A percentile compares a stretch with the other conserved stretches of the same genome.
These are phyloP conservation scores for Colletotrichum cordylinicola DNA, from an alignment of 2,329 filamentous ascomycete species.

Conservation along the genomic window DNA sequence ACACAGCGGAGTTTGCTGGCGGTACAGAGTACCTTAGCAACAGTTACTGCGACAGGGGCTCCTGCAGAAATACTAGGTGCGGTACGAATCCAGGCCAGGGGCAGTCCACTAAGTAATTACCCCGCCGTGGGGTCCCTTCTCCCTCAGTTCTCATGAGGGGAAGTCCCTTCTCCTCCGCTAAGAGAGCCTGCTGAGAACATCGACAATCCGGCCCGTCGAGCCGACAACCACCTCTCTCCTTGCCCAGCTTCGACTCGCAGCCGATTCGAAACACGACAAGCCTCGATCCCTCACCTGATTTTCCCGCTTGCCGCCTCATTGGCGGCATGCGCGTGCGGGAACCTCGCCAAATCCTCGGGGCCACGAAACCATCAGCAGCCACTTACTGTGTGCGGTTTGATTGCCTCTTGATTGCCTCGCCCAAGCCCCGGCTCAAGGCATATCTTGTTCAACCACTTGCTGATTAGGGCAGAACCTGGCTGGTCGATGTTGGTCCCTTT, in stretches of 20 bases:
- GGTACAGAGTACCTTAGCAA: not conserved
- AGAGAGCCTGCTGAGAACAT: not conserved
- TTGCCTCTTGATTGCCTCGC: not conserved
- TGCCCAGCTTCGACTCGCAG: not conserved
- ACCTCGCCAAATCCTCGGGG: conserved; percentile 13
- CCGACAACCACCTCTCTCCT: conserved; percentile 25
- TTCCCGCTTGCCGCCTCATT: not conserved
- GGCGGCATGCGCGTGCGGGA: conserved; percentile 1
- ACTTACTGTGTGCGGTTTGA: not conserved
- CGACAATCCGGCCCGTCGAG: conserved; percentile 40
- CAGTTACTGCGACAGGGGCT: not conserved
- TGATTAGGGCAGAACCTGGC: not conserved
- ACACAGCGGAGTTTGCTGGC: not conserved
- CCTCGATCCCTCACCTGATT: conserved; percentile 13
- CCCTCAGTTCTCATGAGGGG: not conserved
- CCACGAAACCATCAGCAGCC: not conserved
- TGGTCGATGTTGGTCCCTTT: not conserved
- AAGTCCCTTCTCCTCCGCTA: not conserved
- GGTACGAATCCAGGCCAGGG: not conserved
- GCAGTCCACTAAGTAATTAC: not conserved
- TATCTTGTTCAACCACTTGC: not conserved
- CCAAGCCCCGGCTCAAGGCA: not conserved
- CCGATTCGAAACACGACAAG: conserved; percentile 15
- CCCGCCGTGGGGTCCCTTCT: conserved; percentile 23
- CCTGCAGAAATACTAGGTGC: not conserved